phyloP scores from a whole-genome alignment of 2,329 filamentous ascomycete genomes.

The Chrysoporthe cubensis region DNA sequence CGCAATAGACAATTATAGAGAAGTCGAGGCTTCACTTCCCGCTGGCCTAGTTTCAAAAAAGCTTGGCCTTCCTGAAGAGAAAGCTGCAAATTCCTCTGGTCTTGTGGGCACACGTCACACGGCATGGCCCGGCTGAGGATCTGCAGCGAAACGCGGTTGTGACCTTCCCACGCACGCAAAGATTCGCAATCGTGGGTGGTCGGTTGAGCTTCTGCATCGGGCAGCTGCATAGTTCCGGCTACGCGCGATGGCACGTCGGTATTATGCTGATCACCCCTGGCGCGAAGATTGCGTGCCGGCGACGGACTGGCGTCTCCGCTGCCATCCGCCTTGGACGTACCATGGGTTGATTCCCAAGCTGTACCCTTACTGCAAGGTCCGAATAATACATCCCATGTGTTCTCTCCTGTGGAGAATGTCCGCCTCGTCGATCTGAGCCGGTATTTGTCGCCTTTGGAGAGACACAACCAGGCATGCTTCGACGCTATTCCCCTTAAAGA shows the following conservation, averaged over 20 bases:
- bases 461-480: background rate
- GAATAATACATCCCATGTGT: too few species aligned
- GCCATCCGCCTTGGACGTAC: background rate
- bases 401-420: background rate
- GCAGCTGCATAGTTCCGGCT: background rate
- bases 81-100: background rate
- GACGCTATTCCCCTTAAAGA: background rate
- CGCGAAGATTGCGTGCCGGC: background rate
- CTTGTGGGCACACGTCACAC: background rate
- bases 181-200: constrained; percentile 4
- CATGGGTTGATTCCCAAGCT: background rate
- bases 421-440: background rate
- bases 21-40: background rate
- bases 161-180: constrained; percentile 12
- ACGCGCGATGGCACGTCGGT: constrained; percentile 16
- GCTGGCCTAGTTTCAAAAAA: background rate
- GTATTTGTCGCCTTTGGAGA: too few species aligned
- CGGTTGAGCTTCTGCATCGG: constrained; percentile 10
- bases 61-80: constrained; percentile 1
- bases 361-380: too few species aligned
- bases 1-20: background rate
- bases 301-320: constrained; percentile 1
- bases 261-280: background rate
- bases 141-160: background rate
- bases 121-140: background rate